Base-by-base conservation (phyloP, 2,329 filamentous ascomycete genomes). In the Verticillium isaacii region DNA sequence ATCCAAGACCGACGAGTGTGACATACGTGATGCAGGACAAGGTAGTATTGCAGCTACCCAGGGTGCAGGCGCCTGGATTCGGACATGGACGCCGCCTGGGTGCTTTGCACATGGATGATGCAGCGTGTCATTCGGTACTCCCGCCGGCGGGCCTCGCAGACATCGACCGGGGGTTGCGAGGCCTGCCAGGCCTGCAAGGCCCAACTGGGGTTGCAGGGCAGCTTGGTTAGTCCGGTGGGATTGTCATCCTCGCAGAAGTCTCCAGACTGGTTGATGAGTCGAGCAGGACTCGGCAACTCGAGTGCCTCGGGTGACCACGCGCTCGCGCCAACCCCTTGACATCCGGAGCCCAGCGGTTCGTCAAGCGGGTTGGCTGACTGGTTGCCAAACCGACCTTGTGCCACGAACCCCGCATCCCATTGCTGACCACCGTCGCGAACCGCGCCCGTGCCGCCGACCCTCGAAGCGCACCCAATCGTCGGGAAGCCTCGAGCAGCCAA, bases 121-220 rank as follows among this genome's bases (percentile, higher is more conserved):
- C 36, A 23, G 50, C 52, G 62, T 65, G 29, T 17, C 57, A 63
- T 65, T 65, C 62, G 63, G 63, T 62, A 62, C 62, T 54, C 57
- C 55, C 62, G 60, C 60, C 55, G 60, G 57, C 57, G 60, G 60
- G 62, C 55, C 34, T 32, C 55, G 60, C 61, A n/a, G 45, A 25
- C 45, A n/a, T 50, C 45, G 45, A 9, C 45, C 45, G 14, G 45
- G 45, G 45, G n/a, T 19, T 50, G 45, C 19, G 19, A n/a, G 45
- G 45, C 45, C n/a, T 50, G 45, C 19, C 45, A n/a, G 45, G 45
- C 45, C n/a, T 50, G 45, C 45, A 50, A 50, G 19, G 45, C 45
- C 45, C 12, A 23, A n/a, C 19, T 50, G 23, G n/a, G n/a, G 45
- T 50, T 23, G 45, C 45, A 50, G n/a, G 45, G 45, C 45, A 50